phyloP scores from a whole-genome alignment of 2,329 filamentous ascomycete species.

The Pezicula rhizophila region DNA sequence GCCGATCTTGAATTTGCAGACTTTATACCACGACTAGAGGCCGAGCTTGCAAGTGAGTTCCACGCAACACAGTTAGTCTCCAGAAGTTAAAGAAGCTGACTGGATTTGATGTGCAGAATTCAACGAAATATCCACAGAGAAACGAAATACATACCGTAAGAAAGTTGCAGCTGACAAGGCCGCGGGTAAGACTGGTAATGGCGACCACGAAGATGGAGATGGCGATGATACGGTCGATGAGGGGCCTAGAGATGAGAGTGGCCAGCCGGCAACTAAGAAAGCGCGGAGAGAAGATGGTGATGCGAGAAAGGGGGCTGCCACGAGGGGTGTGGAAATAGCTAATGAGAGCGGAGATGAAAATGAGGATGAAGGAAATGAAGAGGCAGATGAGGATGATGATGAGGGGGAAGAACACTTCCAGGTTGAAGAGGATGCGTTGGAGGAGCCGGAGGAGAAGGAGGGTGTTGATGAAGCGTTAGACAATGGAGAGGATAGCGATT shows the following conservation, averaged over 20 bases:
- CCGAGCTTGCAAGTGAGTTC: constrained; percentile 66
- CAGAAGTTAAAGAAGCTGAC: neutral
- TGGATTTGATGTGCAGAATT: constrained; percentile 43
- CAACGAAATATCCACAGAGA: constrained; percentile 66
- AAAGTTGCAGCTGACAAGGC: constrained; percentile 62
- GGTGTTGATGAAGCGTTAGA: constrained; percentile 54
- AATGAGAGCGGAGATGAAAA: constrained; percentile 41
- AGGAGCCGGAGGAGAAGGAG: constrained; percentile 45
- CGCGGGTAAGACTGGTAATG: constrained; percentile 6
- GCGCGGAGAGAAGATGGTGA: constrained; percentile 40
- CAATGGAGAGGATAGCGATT: constrained; percentile 18
- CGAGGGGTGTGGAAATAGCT: constrained; percentile 27
- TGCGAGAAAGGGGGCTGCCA: constrained; percentile 36
- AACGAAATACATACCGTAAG: constrained; percentile 66
- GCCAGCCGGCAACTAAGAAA: constrained; percentile 25
- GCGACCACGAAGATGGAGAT: constrained; percentile 9
- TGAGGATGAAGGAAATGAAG: constrained; percentile 38
- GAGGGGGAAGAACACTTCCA: constrained; percentile 36
- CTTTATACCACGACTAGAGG: constrained; percentile 67
- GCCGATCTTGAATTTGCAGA: constrained; percentile 67
- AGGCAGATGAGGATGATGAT: constrained; percentile 29
- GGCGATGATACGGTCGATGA: constrained; percentile 16
- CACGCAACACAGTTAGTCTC: neutral
- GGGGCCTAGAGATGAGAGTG: constrained; percentile 14
- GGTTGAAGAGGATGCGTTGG: constrained; percentile 43